phyloP scores from a whole-genome alignment of 495 filamentous ascomycete genomes.

The Penicillium diatomitis region DNA sequence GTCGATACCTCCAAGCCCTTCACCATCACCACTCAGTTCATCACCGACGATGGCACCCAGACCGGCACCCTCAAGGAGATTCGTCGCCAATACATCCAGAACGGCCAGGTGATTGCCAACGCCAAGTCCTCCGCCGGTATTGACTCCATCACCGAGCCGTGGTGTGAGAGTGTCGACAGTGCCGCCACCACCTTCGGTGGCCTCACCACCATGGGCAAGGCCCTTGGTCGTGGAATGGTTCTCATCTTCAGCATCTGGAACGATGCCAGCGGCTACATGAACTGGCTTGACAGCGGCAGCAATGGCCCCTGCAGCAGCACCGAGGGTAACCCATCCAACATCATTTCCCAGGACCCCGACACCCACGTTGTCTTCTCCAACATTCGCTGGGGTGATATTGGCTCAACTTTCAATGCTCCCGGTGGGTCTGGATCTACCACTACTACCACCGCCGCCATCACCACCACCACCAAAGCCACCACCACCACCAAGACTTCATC shows the following conservation, averaged over 20 bases:
- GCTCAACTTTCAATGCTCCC: not conserved
- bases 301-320: not conserved
- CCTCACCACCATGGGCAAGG: not conserved
- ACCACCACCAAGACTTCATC: not conserved
- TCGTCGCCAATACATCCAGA: conserved; percentile 61
- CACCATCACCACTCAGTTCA: conserved; percentile 63
- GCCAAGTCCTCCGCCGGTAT: conserved; percentile 42
- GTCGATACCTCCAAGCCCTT: conserved; percentile 53
- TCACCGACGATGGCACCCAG: conserved; percentile 41
- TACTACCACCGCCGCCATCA: not conserved
- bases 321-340: not conserved
- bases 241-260: not conserved
- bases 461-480: not conserved
- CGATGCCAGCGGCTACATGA: not conserved
- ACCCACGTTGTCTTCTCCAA: not conserved
- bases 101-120: conserved; percentile 52
- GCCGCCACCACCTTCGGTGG: not conserved
- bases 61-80: conserved; percentile 49
- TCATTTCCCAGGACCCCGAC: not conserved
- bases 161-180: not conserved
- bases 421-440: not conserved
- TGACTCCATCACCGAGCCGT: conserved; percentile 42
- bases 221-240: not conserved
- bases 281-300: not conserved
- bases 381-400: not conserved